Evolutionary conservation across 2,329 filamentous ascomycete genomes (phyloP), one percentile per base, ranked within the genome.

Genomic region (Ceratocystiopsis brevicomis): DNA sequence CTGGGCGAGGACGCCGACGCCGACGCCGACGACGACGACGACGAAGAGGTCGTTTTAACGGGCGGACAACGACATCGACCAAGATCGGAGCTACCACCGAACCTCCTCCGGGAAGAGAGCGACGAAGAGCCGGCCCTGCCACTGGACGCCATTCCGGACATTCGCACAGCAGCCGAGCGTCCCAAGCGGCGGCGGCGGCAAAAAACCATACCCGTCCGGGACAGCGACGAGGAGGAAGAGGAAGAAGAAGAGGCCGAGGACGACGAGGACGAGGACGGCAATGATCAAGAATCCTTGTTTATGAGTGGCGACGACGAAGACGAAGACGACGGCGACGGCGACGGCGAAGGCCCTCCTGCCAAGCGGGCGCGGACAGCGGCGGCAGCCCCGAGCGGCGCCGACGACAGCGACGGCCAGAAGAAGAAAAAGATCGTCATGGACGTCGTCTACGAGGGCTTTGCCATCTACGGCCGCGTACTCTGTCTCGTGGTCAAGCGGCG

Each of bases 371-470:
- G 46, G 2, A 25, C 38, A 5, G 42, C 33, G 4, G 38, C 66
- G 21, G 52, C 60, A 32, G 11, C 25, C 72, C 17, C 3, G 37
- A 21, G 25, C 64, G 65, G 44, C 60, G 57, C 52, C 63, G 57
- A 54, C 10, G 56, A 55, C 40, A 50, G 32, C 16, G 57, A 58
- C 11, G 76, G 81, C 45, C 13, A 15, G 6, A 81, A 93, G 54
- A 92, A 95, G 63, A 95, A 98, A 66, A 96, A 95, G 59, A 63
- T 93, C 52, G 74, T 72, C 17, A 73, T 95, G 65, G 78, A 81
- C 48, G 90, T 88, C 21, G 78, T 77, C 14, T 98, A 96, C 61
- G 86, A 96, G 54, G 88, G 90, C 10, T 96, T 96, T 61, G 83
- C 81, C 53, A 95, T 98, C 55, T 93, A 94, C 61, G 86, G 90